Percentiles rank a stretch among this genome's conserved stretches.
These are phyloP conservation scores for Bipolaris bicolor DNA, from an alignment of 2,329 filamentous ascomycete genomes.

Conservation along the genomic window DNA sequence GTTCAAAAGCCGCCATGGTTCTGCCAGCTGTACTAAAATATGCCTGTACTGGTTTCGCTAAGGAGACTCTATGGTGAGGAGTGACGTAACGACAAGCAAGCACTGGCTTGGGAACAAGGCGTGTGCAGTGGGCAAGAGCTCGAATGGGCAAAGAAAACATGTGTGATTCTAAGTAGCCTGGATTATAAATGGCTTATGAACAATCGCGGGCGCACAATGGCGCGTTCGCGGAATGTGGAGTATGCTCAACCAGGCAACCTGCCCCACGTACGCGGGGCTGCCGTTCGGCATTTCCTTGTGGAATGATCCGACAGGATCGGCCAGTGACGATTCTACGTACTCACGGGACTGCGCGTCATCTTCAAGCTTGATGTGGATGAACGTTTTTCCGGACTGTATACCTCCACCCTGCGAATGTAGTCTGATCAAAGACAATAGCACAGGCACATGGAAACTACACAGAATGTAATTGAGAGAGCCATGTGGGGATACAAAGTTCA, in stretches of 20 bases:
- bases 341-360: slow-evolving; percentile 14
- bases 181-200: slow-evolving; percentile 4
- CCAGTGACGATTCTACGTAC: background rate
- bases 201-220: background rate
- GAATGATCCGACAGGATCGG: background rate
- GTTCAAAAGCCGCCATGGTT: slow-evolving; percentile 38
- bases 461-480: background rate
- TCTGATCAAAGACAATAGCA: background rate
- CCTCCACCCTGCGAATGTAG: background rate
- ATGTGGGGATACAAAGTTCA: background rate
- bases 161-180: background rate
- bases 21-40: slow-evolving; percentile 8
- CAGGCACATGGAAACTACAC: background rate
- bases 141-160: slow-evolving; percentile 3
- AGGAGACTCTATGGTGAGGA: background rate
- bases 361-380: background rate
- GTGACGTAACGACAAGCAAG: background rate
- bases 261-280: slow-evolving; percentile 19
- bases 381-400: background rate
- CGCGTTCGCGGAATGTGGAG: slow-evolving; percentile 3
- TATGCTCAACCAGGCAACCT: background rate
- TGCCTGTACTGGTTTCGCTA: background rate
- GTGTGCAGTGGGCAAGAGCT: slow-evolving; percentile 6
- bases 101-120: background rate
- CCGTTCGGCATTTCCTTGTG: slow-evolving; percentile 12